phyloP scores from a whole-genome alignment of 1,139 yeast species.

The Geotrichum restrictum region DNA sequence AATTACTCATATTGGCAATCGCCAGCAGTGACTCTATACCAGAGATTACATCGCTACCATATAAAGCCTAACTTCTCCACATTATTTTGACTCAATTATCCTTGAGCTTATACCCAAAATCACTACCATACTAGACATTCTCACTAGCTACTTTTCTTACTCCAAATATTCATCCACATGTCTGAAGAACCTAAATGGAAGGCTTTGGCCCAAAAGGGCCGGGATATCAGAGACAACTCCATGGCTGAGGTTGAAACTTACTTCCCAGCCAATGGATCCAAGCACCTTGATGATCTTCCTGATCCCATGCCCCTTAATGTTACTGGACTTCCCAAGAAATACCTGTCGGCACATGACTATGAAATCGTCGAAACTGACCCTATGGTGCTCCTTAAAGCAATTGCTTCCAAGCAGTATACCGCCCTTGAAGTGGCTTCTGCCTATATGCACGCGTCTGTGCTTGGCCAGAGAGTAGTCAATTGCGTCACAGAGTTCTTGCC shows the following conservation, averaged over 20 bases:
- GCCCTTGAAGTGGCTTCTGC: slow-evolving; percentile 49
- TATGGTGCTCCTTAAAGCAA: slow-evolving; percentile 38
- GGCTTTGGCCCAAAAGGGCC: slow-evolving; percentile 14
- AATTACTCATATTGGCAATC: too few species aligned
- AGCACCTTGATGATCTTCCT: slow-evolving; percentile 28
- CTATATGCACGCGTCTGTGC: slow-evolving; percentile 54
- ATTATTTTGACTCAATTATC: too few species aligned
- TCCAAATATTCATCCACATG: slow-evolving; percentile 1
- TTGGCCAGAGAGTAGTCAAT: slow-evolving; percentile 53
- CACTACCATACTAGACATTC: too few species aligned
- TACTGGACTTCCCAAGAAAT: slow-evolving; percentile 28
- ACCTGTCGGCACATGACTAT: slow-evolving; percentile 29
- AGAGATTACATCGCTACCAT: too few species aligned
- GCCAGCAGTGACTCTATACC: too few species aligned
- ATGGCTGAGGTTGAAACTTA: slow-evolving; percentile 29
- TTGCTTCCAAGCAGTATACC: slow-evolving; percentile 43
- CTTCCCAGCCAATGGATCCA: slow-evolving; percentile 31
- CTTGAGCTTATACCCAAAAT: too few species aligned
- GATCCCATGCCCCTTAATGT: slow-evolving; percentile 32
- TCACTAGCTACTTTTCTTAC: too few species aligned
- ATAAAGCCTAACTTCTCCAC: too few species aligned
- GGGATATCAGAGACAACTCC: slow-evolving; percentile 30
- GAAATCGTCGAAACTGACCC: slow-evolving; percentile 34
- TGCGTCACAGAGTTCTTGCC: slow-evolving; percentile 38
- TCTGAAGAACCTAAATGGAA: slow-evolving; percentile 16